phyloP scores from a whole-genome alignment of 768 basidiomycete species.

The Tubosaeta sp. region DNA sequence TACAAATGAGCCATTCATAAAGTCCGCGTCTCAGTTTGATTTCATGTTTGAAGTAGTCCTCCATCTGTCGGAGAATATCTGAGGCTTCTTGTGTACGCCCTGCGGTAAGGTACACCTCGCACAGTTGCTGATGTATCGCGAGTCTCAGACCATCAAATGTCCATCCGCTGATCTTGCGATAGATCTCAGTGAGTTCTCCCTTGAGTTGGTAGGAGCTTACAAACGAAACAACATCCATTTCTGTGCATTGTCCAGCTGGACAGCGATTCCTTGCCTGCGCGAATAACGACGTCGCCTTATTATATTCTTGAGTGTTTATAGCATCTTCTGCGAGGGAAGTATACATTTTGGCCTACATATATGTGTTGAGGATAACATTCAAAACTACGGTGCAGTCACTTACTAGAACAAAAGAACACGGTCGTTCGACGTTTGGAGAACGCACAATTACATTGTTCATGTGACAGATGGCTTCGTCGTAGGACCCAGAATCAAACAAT shows the following conservation, averaged over 20 bases:
- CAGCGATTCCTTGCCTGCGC: slow-evolving; percentile 9
- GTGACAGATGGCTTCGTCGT: not conserved
- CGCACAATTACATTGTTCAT: not conserved
- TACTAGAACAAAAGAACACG: slow-evolving; percentile 12
- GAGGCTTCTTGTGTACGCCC: not conserved
- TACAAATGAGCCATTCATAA: slow-evolving; percentile 9
- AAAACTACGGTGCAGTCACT: not conserved
- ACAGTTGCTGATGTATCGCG: slow-evolving; percentile 4
- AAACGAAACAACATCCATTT: slow-evolving; percentile 12
- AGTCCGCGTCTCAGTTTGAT: slow-evolving; percentile 3
- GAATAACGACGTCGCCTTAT: not conserved
- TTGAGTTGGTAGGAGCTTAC: slow-evolving; percentile 3
- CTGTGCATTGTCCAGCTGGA: slow-evolving; percentile 4
- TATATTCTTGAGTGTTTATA: not conserved
- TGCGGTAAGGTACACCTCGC: slow-evolving; percentile 4
- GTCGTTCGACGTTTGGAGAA: not conserved
- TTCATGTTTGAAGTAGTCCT: slow-evolving; percentile 6
- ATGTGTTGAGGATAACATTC: not conserved
- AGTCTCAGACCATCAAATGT: slow-evolving; percentile 10
- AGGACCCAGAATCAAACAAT: slow-evolving; percentile 5
- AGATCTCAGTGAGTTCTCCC: not conserved
- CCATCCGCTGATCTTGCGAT: slow-evolving; percentile 15
- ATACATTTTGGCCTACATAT: slow-evolving; percentile 15
- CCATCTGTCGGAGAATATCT: slow-evolving; percentile 2
- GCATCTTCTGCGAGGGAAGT: slow-evolving; percentile 8